Percentiles rank a stretch among this genome's conserved stretches.
Evolutionary conservation across 139 green algal species (phyloP).

Genomic region (Raphidocelis subcapitata): DNA sequence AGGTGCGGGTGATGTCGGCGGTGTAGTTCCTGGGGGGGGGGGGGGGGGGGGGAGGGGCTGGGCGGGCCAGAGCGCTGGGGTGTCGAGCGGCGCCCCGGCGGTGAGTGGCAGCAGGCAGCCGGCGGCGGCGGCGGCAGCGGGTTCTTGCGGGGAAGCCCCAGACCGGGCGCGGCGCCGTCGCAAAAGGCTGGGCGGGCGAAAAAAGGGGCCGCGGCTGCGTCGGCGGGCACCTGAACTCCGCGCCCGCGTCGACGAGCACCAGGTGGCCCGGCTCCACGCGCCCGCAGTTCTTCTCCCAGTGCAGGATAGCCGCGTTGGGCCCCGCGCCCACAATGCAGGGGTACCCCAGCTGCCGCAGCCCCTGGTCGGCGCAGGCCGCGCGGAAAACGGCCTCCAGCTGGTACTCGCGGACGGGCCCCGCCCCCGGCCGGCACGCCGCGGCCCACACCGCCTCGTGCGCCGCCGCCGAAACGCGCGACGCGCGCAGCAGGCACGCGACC

Average conservation of each 20-base stretch:
- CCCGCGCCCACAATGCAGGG: constrained; percentile 35
- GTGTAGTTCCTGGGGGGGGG: no score
- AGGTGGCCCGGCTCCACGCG: constrained; percentile 74
- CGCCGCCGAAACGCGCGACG: background rate
- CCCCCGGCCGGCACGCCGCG: constrained; percentile 7
- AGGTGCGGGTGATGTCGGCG: constrained; percentile 85
- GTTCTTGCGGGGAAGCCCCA: no score
- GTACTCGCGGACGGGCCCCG: constrained; percentile 78
- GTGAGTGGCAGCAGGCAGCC: no score
- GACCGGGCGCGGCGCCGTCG: no score
- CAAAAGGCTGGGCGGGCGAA: no score
- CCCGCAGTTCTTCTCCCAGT: constrained; percentile 85
- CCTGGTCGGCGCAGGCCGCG: background rate
- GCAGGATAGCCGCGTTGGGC: constrained; percentile 75
- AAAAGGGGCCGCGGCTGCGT: no score
- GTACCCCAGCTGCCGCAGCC: constrained; percentile 16
- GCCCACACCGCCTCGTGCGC: constrained; percentile 18
- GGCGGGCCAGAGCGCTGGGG: no score
- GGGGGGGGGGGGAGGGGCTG: no score
- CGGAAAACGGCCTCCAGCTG: constrained; percentile 71
- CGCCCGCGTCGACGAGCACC: constrained; percentile 74
- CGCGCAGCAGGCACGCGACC: constrained; percentile 14
- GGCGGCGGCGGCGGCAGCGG: no score
- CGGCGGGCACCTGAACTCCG: constrained; percentile 41
- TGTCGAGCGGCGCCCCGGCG: no score